Percentiles rank a stretch among this genome's conserved stretches.
Evolutionary conservation across 768 basidiomycete species (phyloP).

Genomic region (Phaffia tasmanica): DNA sequence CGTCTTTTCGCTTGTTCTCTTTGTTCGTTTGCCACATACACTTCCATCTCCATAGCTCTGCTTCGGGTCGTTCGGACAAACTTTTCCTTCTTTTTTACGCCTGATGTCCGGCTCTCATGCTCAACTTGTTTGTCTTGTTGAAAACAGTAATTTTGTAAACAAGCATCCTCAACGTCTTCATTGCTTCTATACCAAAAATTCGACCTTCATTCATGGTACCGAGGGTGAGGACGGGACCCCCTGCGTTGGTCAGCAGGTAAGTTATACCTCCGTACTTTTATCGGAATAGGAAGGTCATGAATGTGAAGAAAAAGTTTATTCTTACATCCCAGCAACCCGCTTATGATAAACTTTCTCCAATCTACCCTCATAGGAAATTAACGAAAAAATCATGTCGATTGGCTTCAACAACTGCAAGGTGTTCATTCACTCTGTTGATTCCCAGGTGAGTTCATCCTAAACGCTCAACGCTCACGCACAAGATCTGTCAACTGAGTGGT

Average conservation of each 20-base stretch:
- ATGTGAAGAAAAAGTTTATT: not conserved
- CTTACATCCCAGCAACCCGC: conserved; percentile 14
- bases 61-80: not conserved
- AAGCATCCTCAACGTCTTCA: conserved; percentile 92
- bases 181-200: conserved; percentile 97
- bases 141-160: conserved; percentile 82
- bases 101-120: not conserved
- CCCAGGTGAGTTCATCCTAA: conserved; percentile 45
- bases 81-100: not conserved
- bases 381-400: conserved; percentile 86
- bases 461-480: not conserved
- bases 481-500: not conserved
- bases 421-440: conserved; percentile 96
- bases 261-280: conserved; percentile 30
- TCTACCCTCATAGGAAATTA: conserved; percentile 64
- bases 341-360: not conserved
- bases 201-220: conserved; percentile 91
- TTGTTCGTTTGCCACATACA: not conserved
- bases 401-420: conserved; percentile 96
- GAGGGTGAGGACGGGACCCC: conserved; percentile 89
- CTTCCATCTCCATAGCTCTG: not conserved
- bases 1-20: not conserved
- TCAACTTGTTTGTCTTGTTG: too few relatives aligned
- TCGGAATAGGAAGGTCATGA: too few relatives aligned
- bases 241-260: conserved; percentile 84